phyloP scores from a whole-genome alignment of 352 stramenopile genomes.

The Phytophthora megakarya region DNA sequence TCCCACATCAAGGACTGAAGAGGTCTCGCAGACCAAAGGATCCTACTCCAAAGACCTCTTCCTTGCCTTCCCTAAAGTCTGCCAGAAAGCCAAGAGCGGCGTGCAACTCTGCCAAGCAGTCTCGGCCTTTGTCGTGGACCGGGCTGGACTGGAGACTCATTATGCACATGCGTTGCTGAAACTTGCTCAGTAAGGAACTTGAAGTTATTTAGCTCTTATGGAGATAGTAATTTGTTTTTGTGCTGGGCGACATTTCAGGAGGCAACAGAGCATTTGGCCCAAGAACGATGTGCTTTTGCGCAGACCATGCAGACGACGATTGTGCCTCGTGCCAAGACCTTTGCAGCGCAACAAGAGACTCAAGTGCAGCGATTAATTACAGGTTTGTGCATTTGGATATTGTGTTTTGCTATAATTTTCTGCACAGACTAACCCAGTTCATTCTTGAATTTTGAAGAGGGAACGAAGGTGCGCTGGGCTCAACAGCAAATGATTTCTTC shows the following conservation, averaged over 20 bases:
- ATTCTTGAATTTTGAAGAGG: slow-evolving; percentile 45
- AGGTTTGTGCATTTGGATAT: slow-evolving; percentile 37
- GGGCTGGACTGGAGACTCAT: slow-evolving; percentile 54
- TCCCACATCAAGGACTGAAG: slow-evolving; percentile 7
- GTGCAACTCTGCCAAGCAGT: slow-evolving; percentile 79
- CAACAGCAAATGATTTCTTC: slow-evolving; percentile 65
- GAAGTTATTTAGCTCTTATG: too few relatives aligned
- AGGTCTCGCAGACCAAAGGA: slow-evolving; percentile 11
- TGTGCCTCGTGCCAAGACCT: slow-evolving; percentile 62
- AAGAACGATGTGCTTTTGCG: slow-evolving; percentile 64
- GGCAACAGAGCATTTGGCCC: slow-evolving; percentile 53
- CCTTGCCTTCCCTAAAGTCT: slow-evolving; percentile 69
- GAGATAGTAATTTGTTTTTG: too few relatives aligned
- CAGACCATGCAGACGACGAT: slow-evolving; percentile 67
- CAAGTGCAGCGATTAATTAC: slow-evolving; percentile 78
- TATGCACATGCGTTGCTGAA: slow-evolving; percentile 70
- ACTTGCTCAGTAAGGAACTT: slow-evolving; percentile 51
- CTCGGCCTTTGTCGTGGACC: slow-evolving; percentile 63
- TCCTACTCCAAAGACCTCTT: slow-evolving; percentile 79
- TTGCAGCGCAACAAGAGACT: slow-evolving; percentile 71
- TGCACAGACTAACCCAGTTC: slow-evolving; percentile 7
- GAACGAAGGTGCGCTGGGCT: slow-evolving; percentile 66
- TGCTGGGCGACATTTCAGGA: slow-evolving; percentile 66
- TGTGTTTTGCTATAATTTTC: neutral
- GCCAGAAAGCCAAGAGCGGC: slow-evolving; percentile 75